These are phyloP conservation scores for Calonectria henricotiae DNA, from an alignment of 2,329 filamentous ascomycete genomes.

Conservation along the genomic window DNA sequence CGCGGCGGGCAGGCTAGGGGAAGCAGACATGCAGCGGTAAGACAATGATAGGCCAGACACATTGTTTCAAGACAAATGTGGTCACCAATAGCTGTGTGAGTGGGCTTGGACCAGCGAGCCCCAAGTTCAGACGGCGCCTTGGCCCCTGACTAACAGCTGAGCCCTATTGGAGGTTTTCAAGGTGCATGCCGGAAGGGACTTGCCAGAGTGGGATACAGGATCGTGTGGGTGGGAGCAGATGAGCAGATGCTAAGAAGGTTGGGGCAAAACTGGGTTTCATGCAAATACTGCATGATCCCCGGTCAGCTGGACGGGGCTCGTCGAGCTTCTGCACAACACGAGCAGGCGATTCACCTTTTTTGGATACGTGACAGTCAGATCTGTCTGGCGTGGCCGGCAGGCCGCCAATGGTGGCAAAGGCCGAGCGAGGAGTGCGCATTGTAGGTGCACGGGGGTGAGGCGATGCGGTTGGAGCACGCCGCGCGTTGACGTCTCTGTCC, in stretches of 20 bases:
- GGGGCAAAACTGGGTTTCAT: conserved; percentile 40
- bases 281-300: conserved; percentile 43
- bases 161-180: conserved; percentile 41
- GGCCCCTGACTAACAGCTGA: conserved; percentile 49
- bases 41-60: conserved; percentile 54
- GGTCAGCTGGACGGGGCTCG: conserved; percentile 34
- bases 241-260: conserved; percentile 30
- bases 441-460: conserved; percentile 37
- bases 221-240: conserved; percentile 2
- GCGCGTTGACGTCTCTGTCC: conserved; percentile 43
- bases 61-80: conserved; percentile 53
- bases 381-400: conserved; percentile 49
- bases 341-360: conserved; percentile 37
- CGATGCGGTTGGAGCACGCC: conserved; percentile 39
- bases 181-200: conserved; percentile 20
- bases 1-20: conserved; percentile 57
- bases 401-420: conserved; percentile 50
- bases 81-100: conserved; percentile 50
- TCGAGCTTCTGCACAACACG: conserved; percentile 37
- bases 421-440: conserved; percentile 42
- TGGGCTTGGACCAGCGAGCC: conserved; percentile 45
- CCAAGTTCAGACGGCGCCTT: conserved; percentile 44
- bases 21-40: conserved; percentile 41
- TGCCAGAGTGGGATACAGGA: conserved; percentile 15
- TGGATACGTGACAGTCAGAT: conserved; percentile 28